Base-by-base conservation (phyloP, 106 monocot genomes). In the Amphibolis antarctica region DNA sequence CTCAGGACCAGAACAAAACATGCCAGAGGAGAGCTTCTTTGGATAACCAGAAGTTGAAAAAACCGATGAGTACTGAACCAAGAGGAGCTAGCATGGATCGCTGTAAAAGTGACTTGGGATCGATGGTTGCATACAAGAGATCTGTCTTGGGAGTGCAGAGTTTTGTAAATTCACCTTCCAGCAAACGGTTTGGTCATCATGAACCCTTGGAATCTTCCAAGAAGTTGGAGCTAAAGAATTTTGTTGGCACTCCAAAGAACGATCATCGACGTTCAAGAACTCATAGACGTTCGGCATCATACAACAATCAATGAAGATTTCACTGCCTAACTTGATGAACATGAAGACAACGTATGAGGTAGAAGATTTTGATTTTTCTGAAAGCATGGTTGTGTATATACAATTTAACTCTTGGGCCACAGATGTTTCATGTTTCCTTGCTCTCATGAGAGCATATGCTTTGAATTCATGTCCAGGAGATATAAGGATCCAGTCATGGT, bases 31-130 rank as follows among this genome's bases (percentile, higher is more conserved):
- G 49, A 46, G 54, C 28, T 18, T 60, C 72, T 11, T 44, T 51
- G 9, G 65, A 74, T 48, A 18, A 48, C 12, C 47, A 69, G 2
- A 60, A 20, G 51, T 12, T 59, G 75, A 46, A 48, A 70, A n/a
- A 1, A 28, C 26, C 26, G 52, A 52, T 9, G 10, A 14, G 0
- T 74, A 69, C n/a, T 46, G 63, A 44, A 27, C 10, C 30, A 23
- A 26, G 46, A 52, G 56, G 19, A 20, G 53, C 20, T 12, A 52
- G 47, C 12, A 59, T 18, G 44, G 68, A 27, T 28, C 70, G 74
- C 5, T 64, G 75, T 26, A 80, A 54, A 42, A 80, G 84, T 67
- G 84, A 84, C 58, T 12, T 84, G 0, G 80, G 62, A 30, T 23
- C 26, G 12, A 62, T 58, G 11, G 31, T 11, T 51, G 13, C 12